Conservation (phyloP, 2,329 filamentous ascomycete species). For the Stachybotrys chlorohalonatus region DNA sequence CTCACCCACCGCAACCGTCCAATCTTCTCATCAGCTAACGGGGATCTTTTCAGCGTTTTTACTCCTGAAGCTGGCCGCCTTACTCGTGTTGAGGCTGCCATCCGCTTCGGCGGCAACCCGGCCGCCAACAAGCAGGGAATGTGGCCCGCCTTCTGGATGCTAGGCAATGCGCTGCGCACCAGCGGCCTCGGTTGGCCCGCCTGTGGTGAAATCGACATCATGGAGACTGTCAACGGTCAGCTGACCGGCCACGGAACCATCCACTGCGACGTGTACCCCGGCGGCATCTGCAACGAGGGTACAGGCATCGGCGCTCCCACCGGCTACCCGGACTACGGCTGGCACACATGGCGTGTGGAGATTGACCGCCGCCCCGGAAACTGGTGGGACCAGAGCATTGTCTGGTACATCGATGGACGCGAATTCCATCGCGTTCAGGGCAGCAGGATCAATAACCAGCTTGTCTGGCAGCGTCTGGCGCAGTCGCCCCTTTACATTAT, state of each 20-base stretch:
- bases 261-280: constrained; percentile 38
- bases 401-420: constrained; percentile 34
- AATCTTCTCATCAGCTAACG: background rate
- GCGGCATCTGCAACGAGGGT: constrained; percentile 44
- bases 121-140: constrained; percentile 33
- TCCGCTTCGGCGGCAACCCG: constrained; percentile 35
- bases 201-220: constrained; percentile 44
- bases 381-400: constrained; percentile 36
- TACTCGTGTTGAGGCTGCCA: constrained; percentile 33
- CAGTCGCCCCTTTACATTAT: constrained; percentile 39
- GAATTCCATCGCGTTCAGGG: constrained; percentile 33
- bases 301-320: constrained; percentile 27
- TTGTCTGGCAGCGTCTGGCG: constrained; percentile 36
- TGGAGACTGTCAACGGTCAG: constrained; percentile 45
- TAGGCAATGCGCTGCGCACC: constrained; percentile 10
- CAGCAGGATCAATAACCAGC: constrained; percentile 28
- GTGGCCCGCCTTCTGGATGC: constrained; percentile 16
- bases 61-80: constrained; percentile 32
- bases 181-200: constrained; percentile 11
- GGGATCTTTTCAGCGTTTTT: constrained; percentile 16
- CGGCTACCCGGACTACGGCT: constrained; percentile 28
- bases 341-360: constrained; percentile 38
- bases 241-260: constrained; percentile 37
- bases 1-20: background rate
- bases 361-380: constrained; percentile 34